phyloP scores from a whole-genome alignment of 176 grass and related monocot species.

The Urochloa ruziziensis region DNA sequence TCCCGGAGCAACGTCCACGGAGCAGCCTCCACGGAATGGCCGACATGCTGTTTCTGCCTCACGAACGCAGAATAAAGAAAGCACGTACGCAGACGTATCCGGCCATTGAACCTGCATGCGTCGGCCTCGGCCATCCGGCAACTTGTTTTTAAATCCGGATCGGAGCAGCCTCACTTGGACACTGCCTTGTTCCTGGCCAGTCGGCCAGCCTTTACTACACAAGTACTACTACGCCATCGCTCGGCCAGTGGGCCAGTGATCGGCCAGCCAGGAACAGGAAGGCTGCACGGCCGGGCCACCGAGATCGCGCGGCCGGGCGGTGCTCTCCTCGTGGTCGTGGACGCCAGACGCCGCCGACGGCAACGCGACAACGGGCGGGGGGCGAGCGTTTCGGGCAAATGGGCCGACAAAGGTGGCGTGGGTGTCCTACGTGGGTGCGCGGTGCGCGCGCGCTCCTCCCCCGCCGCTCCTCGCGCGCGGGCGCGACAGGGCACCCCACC shows the following conservation, averaged over 20 bases:
- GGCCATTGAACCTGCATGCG: background rate
- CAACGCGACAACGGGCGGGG: background rate
- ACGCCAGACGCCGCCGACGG: background rate
- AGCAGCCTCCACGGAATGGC: background rate
- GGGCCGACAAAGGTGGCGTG: constrained; percentile 33
- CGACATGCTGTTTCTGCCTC: background rate
- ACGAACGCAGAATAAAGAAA: background rate
- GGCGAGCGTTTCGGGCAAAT: background rate
- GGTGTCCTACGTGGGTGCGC: background rate
- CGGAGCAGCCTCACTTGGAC: constrained; percentile 4
- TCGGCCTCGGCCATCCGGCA: background rate
- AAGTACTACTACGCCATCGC: background rate
- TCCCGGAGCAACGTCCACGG: background rate
- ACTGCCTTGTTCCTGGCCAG: background rate
- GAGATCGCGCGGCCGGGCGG: background rate
- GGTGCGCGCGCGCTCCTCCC: background rate
- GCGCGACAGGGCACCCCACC: background rate
- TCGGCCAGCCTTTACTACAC: background rate
- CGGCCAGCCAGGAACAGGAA: background rate
- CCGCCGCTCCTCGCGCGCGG: background rate
- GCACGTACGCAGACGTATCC: background rate
- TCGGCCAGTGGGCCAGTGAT: no score
- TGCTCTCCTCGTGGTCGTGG: background rate
- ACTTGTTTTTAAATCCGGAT: background rate
- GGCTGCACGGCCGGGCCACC: background rate